Evolutionary conservation across 2,329 filamentous ascomycete genomes (phyloP).

Genomic region (Neofusicoccum cordaticola): DNA sequence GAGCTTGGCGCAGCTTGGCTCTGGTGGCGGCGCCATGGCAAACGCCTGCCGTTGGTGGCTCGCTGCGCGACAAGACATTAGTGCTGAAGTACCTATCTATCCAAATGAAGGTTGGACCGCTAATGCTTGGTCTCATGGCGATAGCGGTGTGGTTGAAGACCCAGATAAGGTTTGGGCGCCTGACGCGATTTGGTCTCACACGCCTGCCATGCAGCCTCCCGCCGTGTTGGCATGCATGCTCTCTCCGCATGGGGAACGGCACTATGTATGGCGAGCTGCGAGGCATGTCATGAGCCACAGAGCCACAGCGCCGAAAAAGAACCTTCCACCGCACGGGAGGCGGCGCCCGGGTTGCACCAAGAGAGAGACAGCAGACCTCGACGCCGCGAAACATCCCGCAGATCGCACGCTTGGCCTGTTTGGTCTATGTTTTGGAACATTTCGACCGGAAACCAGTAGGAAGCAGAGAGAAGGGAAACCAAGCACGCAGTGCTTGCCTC

Average conservation of each 20-base stretch:
- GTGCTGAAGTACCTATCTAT: background rate
- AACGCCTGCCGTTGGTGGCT: constrained; percentile 5
- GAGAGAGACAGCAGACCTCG: background rate
- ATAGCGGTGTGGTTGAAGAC: background rate
- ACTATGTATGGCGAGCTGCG: background rate
- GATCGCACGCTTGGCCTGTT: background rate
- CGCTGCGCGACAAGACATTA: background rate
- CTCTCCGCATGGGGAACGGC: background rate
- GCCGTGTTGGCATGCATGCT: background rate
- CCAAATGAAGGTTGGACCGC: background rate
- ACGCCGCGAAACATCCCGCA: background rate
- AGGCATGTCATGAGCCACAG: constrained; percentile 4
- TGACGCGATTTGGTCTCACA: background rate
- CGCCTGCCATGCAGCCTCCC: background rate
- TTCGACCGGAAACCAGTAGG: background rate
- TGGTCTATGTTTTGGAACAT: background rate
- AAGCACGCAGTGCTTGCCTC: background rate
- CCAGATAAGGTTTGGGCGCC: background rate
- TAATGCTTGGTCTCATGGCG: background rate
- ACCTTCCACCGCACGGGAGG: background rate
- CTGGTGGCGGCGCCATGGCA: background rate
- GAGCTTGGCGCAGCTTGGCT: constrained; percentile 15
- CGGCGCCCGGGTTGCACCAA: background rate
- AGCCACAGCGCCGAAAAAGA: background rate
- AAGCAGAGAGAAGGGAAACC: background rate